Base-by-base conservation (phyloP, 306 rosid genomes). In the Casuarina equisetifolia region DNA sequence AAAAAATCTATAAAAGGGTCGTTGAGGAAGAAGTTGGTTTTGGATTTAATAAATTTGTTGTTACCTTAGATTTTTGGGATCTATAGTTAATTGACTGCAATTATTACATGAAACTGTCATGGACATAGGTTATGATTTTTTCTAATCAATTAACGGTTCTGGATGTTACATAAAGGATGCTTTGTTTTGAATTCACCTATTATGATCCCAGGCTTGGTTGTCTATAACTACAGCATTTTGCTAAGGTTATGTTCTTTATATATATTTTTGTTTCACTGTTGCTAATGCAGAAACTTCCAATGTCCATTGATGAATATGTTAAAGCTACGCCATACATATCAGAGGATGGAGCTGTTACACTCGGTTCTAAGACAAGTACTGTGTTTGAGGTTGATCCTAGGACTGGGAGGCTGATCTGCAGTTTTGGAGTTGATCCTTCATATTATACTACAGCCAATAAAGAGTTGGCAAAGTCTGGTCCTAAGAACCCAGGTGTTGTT, bases 341-440 rank as follows among this genome's bases (percentile, higher is more conserved):
- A 51, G 96, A 93, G 63, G 92, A 93, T 72, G 93, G 98, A 74
- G 85, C 87, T 19, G 87, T 90, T 58, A 93, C 82, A 52, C 88
- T 86, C 82, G 98, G 98, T 74, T 90, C 91, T 64, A 91, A 82
- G 86, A 78, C 61, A 74, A 81, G 78, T 73, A 86, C 85, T 51
- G 84, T 90, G 54, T 88, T 88, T 82, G 93, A 88, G 81, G 83
- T 93, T 69, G 92, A 91, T 55, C 91, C 84, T 70, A 62, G 61
- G 84, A 85, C 87, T 57, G 98, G 98, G 49, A 81, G 69, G 71
- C 50, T 87, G 52, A 64, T 88, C 84, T 88, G 75, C 61, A 64
- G 57, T 61, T 82, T 86, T 74, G 51, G 76, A 44, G 20, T 58
- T 55, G 82, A 63, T 76, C 57, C 85, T 74, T 42, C 81, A 45